A percentile compares a stretch with the other conserved stretches of the same genome.
Evolutionary conservation across 2,329 filamentous ascomycete species (phyloP).

Genomic region (Dendrostoma leiphaemia): DNA sequence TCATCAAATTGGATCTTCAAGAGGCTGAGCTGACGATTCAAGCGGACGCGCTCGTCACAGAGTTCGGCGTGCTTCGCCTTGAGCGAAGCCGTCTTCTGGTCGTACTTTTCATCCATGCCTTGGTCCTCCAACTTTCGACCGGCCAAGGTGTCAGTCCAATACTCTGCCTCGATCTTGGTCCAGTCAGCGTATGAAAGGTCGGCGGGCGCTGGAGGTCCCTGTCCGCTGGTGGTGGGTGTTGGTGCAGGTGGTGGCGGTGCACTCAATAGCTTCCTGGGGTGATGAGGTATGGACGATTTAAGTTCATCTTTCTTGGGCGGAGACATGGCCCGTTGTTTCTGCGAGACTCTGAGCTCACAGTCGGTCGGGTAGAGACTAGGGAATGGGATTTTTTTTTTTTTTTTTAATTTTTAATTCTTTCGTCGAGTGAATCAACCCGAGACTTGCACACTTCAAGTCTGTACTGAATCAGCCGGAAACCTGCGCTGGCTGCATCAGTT

Average conservation of each 20-base stretch:
- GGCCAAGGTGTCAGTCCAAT: slow-evolving; percentile 22
- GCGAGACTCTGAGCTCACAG: no score
- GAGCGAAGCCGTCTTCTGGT: slow-evolving; percentile 27
- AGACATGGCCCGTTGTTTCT: no score
- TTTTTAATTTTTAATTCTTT: no score
- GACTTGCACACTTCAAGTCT: no score
- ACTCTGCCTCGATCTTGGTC: slow-evolving; percentile 36
- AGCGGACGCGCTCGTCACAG: slow-evolving; percentile 33
- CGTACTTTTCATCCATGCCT: slow-evolving; percentile 31
- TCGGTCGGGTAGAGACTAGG: background rate
- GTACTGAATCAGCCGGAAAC: background rate
- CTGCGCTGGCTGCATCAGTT: background rate
- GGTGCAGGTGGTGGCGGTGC: background rate
- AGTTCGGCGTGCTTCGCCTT: slow-evolving; percentile 33
- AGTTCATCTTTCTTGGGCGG: background rate
- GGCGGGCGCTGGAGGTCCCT: background rate
- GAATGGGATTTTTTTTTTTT: no score
- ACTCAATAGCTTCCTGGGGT: background rate
- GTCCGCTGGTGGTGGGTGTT: background rate
- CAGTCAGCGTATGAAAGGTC: slow-evolving; percentile 28
- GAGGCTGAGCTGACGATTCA: slow-evolving; percentile 36
- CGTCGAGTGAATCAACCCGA: background rate
- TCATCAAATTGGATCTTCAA: slow-evolving; percentile 23
- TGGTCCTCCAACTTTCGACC: slow-evolving; percentile 27
- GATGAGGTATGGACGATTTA: slow-evolving; percentile 1